Evolutionary conservation across 768 basidiomycete species (phyloP), one percentile per base, ranked within the genome.

Genomic region (Dictyophora rubrovolvata): DNA sequence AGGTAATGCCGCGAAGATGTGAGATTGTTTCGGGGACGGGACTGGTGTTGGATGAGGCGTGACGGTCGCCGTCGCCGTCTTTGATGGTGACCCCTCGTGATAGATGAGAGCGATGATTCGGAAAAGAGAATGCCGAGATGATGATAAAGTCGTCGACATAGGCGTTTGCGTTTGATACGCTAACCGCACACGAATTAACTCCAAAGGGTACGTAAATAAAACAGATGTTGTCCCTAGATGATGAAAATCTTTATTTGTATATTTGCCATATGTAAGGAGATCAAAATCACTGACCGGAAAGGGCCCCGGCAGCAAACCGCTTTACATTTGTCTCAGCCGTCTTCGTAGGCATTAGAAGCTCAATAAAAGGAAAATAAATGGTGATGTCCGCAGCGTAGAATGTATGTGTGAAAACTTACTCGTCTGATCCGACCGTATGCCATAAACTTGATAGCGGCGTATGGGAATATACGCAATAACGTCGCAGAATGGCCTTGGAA

Each of bases 401-500:
- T 49, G 21, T 50, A 17, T 5, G 35, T 22, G 20, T 17, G 35
- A 22, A 16, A 33, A 72, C 78, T 67, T 64, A 94, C 91, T 62
- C 81, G 68, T 71, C 90, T 88, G 59, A 89, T 75, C 69, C 89
- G 83, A 70, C 97, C 95, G 69, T 97, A 99, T 4, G 89, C 83
- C 86, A 97, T 93, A 68, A 93, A 99, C 71, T 94, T 96, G 72
- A 98, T 89, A 61, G 86, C 91, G 28, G 96, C 96, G 67, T 98
- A 97, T 8, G 96, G 96, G 70, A 96, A 95, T 66, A 97, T 87
- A 59, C 96, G 85, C 51, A 96, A 72, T 53, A 99, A 78, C 2
- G 96, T 99, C 35, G 92, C 89, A 14, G 93, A 93, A 71, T 99
- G 96, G 7, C 96, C 96, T 77, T 96, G 94, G 61, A 95, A 84